phyloP scores from a whole-genome alignment of 1,284 basidiomycete genomes.

The Sparassis latifolia region DNA sequence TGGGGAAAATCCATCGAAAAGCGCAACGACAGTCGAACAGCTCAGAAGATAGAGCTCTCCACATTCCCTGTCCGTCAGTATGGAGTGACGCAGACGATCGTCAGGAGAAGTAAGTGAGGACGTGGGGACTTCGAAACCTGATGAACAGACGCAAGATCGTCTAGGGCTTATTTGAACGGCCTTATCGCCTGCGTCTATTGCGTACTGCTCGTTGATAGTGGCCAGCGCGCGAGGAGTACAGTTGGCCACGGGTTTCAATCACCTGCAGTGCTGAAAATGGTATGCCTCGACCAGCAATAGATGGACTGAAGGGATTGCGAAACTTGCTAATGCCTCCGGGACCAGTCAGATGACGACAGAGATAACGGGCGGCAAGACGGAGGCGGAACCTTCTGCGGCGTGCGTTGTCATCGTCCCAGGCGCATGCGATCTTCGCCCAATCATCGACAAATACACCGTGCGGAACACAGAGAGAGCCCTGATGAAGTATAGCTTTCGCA shows the following conservation, averaged over 20 bases:
- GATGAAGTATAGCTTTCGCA: constrained; percentile 1
- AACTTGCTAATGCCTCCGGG: constrained; percentile 5
- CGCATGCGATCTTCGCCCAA: constrained; percentile 3
- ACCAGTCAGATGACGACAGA: constrained; percentile 24
- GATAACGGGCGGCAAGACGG: constrained; percentile 23
- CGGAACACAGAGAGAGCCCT: constrained; percentile 19
- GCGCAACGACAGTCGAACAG: too few relatives aligned
- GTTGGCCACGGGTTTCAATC: neutral
- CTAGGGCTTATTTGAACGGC: neutral
- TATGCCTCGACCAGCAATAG: neutral
- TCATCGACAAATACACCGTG: constrained; percentile 26
- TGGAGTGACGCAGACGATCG: neutral
- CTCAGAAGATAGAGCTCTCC: too few relatives aligned
- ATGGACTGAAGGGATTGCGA: constrained; percentile 2
- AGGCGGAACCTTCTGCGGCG: constrained; percentile 18
- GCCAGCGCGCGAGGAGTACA: neutral
- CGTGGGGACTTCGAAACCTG: too few relatives aligned
- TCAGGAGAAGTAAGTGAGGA: neutral
- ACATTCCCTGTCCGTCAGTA: neutral
- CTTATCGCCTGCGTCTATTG: neutral
- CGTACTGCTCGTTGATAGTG: too few relatives aligned
- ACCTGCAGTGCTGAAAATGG: neutral
- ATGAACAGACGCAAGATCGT: too few relatives aligned
- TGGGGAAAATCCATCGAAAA: neutral
- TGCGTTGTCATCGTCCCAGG: constrained; percentile 9